Percentiles rank a stretch among this genome's conserved stretches.
These are phyloP conservation scores for Populus hybrid DNA, from an alignment of 441 rosid genomes.

Conservation along the genomic window DNA sequence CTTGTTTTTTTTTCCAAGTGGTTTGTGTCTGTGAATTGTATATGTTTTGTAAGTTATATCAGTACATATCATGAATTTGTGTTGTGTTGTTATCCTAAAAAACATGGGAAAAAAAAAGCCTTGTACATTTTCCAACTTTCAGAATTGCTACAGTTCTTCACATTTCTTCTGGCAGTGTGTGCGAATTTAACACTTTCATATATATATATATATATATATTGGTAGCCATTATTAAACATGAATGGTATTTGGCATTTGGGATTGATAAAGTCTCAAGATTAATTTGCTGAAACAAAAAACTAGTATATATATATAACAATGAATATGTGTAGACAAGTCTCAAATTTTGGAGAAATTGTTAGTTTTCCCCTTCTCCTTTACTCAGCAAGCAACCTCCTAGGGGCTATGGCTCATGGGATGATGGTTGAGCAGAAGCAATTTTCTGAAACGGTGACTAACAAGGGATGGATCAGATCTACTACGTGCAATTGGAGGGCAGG, in stretches of 20 bases:
- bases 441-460: neutral
- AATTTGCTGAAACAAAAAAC: too few relatives aligned
- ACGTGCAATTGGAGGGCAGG: neutral
- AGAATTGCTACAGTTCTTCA: neutral
- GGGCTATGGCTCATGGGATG: neutral
- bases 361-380: too few relatives aligned
- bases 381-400: neutral
- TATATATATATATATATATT: too few relatives aligned
- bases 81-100: neutral
- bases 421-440: neutral
- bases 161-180: neutral
- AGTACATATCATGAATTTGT: slow-evolving; percentile 17
- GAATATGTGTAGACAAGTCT: too few relatives aligned
- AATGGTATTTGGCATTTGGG: neutral
- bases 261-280: too few relatives aligned
- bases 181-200: neutral
- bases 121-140: neutral
- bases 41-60: slow-evolving; percentile 40
- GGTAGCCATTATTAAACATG: neutral
- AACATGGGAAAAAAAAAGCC: neutral
- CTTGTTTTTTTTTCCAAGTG: neutral
- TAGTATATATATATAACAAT: too few relatives aligned
- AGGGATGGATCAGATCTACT: neutral
- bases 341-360: too few relatives aligned
- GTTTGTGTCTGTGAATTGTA: slow-evolving; percentile 45